phyloP scores from a whole-genome alignment of 805 yeast genomes.

The Sugiyamaella smithiae region DNA sequence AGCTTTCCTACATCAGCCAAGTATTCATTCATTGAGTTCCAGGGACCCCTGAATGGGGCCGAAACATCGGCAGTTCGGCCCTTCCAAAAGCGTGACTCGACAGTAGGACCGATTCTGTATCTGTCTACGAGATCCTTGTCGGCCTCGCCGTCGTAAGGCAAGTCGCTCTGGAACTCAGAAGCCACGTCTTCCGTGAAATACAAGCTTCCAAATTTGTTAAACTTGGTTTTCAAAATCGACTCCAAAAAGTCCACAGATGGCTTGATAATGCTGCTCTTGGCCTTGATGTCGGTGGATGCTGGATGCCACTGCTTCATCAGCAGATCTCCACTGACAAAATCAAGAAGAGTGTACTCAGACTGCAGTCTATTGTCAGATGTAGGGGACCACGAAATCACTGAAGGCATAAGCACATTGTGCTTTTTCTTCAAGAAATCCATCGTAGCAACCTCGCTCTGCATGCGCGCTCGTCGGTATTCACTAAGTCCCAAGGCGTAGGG shows the following conservation, averaged over 20 bases:
- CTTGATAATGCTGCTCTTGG: conserved; percentile 53
- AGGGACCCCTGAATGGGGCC: conserved; percentile 67
- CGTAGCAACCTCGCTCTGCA: conserved; percentile 91
- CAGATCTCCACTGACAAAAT: conserved; percentile 71
- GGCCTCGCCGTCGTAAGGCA: conserved; percentile 62
- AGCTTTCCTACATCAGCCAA: conserved; percentile 61
- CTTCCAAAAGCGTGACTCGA: conserved; percentile 75
- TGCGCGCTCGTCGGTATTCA: conserved; percentile 51
- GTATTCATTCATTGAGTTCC: conserved; percentile 65
- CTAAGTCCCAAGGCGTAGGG: conserved; percentile 78
- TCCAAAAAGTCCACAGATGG: conserved; percentile 70
- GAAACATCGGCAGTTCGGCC: conserved; percentile 53
- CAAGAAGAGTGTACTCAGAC: conserved; percentile 78
- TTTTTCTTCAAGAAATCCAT: conserved; percentile 73
- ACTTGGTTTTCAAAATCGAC: conserved; percentile 52
- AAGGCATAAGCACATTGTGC: conserved; percentile 68
- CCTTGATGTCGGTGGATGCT: conserved; percentile 53
- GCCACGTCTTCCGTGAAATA: conserved; percentile 72
- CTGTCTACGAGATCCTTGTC: conserved; percentile 53
- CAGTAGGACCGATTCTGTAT: conserved; percentile 90
- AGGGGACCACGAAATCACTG: conserved; percentile 65
- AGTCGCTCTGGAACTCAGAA: conserved; percentile 40
- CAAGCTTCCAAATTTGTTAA: conserved; percentile 76
- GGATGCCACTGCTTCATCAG: conserved; percentile 94
- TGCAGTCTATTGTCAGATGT: conserved; percentile 59